Evolutionary conservation across 768 basidiomycete genomes (phyloP), one percentile per base, ranked within the genome.

Genomic region (Termitomyces sp.): DNA sequence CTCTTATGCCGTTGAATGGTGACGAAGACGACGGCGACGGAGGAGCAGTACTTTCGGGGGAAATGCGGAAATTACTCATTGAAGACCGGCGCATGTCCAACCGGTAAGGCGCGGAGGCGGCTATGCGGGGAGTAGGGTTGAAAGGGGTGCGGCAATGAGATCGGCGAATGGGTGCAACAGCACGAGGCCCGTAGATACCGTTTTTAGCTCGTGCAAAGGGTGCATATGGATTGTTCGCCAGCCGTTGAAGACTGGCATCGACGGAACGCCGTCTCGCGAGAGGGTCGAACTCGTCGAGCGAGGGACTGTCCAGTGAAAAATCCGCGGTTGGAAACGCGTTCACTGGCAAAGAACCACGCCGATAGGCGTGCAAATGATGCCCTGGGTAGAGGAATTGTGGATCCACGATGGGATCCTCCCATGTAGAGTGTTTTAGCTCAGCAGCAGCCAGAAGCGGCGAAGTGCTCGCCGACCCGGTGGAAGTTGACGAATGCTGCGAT

Each of bases 301-400:
- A 69, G 60, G 75, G 69, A 65, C 74, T 64, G 58, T 75, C 68
- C 14, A 64, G 57, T 9, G 70, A 61, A n/a, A 63, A 64, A 55
- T 65, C 71, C 32, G 62, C 65, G 26, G 57, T 68, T 60, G 64
- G 72, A 62, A 79, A 71, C 26, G 71, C 71, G 65, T 74, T 74
- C 46, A 71, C 72, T 29, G 85, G 86, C 32, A 86, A 74, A 4
- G 85, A 87, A 18, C 83, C 81, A 34, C 85, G 80, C 56, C 84
- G 75, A 50, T 69, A 70, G 31, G 68, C 61, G 57, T 71, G 70
- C 24, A 73, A 54, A 55, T 71, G 59, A 29, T 57, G 44, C 16
- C 46, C 58, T 26, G 56, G 54, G 29, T 61, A 57, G 24, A 59
- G 58, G 18, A 57, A 37, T 5, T 59, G 56, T 24, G 62, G 69